Conservation (phyloP, 768 basidiomycete species). For the Pulveroboletus sp. region DNA sequence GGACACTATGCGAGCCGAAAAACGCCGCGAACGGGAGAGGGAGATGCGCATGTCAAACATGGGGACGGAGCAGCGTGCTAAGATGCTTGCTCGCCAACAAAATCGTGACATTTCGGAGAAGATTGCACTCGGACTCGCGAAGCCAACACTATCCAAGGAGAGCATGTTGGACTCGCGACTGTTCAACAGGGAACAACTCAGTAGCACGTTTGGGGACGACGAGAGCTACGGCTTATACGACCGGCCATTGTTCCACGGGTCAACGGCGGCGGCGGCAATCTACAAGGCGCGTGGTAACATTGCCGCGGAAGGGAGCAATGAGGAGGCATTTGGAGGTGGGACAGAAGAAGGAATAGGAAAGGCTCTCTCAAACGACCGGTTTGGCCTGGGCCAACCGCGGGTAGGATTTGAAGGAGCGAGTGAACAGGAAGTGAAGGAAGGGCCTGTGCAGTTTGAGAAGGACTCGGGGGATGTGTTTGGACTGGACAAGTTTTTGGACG, state of each 20-base stretch:
- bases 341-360: conserved; percentile 93
- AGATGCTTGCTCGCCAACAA: conserved; percentile 92
- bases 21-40: conserved; percentile 89
- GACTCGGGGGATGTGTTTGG: conserved; percentile 97
- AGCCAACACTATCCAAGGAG: conserved; percentile 94
- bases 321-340: conserved; percentile 91
- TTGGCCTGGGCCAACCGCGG: conserved; percentile 79
- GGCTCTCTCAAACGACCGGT: conserved; percentile 91
- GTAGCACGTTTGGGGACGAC: conserved; percentile 80
- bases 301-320: conserved; percentile 63
- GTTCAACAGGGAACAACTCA: conserved; percentile 93
- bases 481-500: conserved; percentile 94
- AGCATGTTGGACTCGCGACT: conserved; percentile 95
- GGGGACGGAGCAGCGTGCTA: conserved; percentile 95
- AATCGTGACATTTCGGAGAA: conserved; percentile 99
- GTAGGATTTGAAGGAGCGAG: conserved; percentile 91
- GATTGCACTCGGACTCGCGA: conserved; percentile 95
- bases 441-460: conserved; percentile 99
- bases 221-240: conserved; percentile 96
- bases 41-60: conserved; percentile 99
- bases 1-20: conserved; percentile 88
- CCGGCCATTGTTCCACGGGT: conserved; percentile 92
- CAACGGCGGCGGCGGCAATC: conserved; percentile 97
- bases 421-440: conserved; percentile 82
- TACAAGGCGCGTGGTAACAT: conserved; percentile 95